Evolutionary conservation across 2,329 filamentous ascomycete species (phyloP), one percentile per base, ranked within the genome.

Genomic region (Amphichorda felina): DNA sequence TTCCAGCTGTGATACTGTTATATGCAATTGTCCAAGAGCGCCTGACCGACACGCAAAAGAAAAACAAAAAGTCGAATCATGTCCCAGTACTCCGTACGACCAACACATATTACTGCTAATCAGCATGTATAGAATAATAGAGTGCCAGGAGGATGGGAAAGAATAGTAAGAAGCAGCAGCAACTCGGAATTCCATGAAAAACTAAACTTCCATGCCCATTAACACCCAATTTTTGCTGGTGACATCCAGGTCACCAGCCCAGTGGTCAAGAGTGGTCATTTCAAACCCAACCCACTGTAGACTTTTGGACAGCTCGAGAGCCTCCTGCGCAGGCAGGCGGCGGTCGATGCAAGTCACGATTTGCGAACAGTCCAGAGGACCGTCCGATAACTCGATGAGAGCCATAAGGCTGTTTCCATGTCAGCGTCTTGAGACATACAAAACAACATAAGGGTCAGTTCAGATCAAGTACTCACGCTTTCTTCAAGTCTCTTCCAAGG

Each of bases 261-360:
- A 94, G 46, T 75, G 72, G 46, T 87, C 79, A 30, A 95, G 68
- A 17, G 83, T 89, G 34, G 76, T 78, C 45, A 89, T 71, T 52
- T 84, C 82, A 53, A 94, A 94, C 37, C 88, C 88, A 44, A 93
- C 88, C 88, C 88, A 95, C 55, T 87, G 83, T 35, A 95, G 72
- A 50, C 86, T 88, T 56, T 82, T 85, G 50, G 82, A 75, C 46
- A 89, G 66, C 39, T 77, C 67, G 46, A 79, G 74, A 39, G 72
- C 65, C 42, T 83, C 75, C 40, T 70, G 62, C 18, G 68, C 59
- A 27, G 74, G 68, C 42, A 80, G 74, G 31, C 66, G 65, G 43
- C 86, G 82, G 55, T 89, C 85, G 42, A 94, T 70, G 58, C 84
- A 88, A 48, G 87, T 75, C 43, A 93, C 75, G 42, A 94, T 73